A percentile compares a stretch with the other conserved stretches of the same genome.
Conservation (phyloP, 805 yeast genomes). For the Teunomyces panamensis region DNA sequence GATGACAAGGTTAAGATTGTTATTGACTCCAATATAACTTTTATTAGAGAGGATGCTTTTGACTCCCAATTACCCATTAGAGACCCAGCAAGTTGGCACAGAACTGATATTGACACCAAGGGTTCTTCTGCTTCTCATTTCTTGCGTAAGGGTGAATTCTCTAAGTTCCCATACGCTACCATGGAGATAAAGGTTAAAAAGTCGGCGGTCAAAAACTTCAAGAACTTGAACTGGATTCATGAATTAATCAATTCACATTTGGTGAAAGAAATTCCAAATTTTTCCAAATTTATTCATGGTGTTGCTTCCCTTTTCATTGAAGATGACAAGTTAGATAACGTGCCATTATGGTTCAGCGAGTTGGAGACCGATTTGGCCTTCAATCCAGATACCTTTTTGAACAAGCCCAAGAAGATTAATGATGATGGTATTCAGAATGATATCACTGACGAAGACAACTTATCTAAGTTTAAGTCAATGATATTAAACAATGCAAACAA, state of each 20-base stretch:
- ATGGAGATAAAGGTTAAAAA: constrained; percentile 74
- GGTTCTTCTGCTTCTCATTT: constrained; percentile 65
- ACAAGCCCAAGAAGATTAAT: constrained; percentile 6
- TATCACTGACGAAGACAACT: constrained; percentile 50
- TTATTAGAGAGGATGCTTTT: constrained; percentile 87
- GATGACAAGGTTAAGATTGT: constrained; percentile 89
- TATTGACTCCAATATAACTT: constrained; percentile 83
- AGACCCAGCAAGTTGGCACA: constrained; percentile 87
- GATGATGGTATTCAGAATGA: constrained; percentile 12
- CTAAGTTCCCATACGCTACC: constrained; percentile 81
- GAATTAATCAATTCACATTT: constrained; percentile 80
- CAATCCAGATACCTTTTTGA: constrained; percentile 12
- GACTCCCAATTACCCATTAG: constrained; percentile 85
- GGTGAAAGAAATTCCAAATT: constrained; percentile 91
- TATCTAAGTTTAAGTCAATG: constrained; percentile 42
- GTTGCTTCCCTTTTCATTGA: constrained; percentile 83
- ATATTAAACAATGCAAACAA: constrained; percentile 22
- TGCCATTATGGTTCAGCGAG: constrained; percentile 95
- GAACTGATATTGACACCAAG: constrained; percentile 82
- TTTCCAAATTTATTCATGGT: constrained; percentile 92
- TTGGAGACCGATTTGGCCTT: constrained; percentile 47
- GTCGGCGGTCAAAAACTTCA: constrained; percentile 33
- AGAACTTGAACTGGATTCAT: constrained; percentile 72
- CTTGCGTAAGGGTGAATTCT: constrained; percentile 80
- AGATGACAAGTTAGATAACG: constrained; percentile 81